phyloP scores from a whole-genome alignment of 345 rosid genomes.

The Dovyalis caffra region DNA sequence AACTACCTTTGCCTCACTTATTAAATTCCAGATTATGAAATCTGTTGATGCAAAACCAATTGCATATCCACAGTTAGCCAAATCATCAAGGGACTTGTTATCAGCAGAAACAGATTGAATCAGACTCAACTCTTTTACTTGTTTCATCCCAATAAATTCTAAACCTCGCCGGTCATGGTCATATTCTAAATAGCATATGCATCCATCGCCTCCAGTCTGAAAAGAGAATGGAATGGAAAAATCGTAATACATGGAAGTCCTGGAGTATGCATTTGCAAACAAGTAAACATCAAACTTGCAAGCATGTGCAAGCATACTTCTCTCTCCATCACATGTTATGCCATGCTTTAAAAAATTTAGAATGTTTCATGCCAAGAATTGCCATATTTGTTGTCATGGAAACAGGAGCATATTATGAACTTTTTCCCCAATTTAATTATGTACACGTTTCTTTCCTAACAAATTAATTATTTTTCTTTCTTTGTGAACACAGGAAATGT shows the following conservation, averaged over 20 bases:
- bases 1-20: conserved; percentile 68
- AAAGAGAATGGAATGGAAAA: conserved; percentile 17
- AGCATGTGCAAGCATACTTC: not conserved
- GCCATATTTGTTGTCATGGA: not conserved
- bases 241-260: conserved; percentile 9
- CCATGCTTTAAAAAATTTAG: not conserved
- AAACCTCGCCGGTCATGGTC: conserved; percentile 50
- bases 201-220: conserved; percentile 98
- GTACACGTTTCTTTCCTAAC: not conserved
- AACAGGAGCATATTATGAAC: not conserved
- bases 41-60: conserved; percentile 91
- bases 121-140: conserved; percentile 81
- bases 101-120: conserved; percentile 58
- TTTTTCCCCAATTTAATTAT: not conserved
- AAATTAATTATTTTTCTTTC: not conserved
- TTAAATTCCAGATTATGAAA: conserved; percentile 80
- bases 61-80: conserved; percentile 56
- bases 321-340: not conserved
- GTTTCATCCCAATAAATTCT: conserved; percentile 90
- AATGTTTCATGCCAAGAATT: not conserved
- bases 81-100: conserved; percentile 31
- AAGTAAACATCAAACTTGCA: conserved; percentile 3
- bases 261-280: not conserved
- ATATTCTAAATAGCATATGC: conserved; percentile 84
- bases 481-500: not conserved